A percentile compares a stretch with the other conserved stretches of the same genome.
These are phyloP conservation scores for Diaporthe batatas DNA, from an alignment of 2,329 filamentous ascomycete species.

Conservation along the genomic window DNA sequence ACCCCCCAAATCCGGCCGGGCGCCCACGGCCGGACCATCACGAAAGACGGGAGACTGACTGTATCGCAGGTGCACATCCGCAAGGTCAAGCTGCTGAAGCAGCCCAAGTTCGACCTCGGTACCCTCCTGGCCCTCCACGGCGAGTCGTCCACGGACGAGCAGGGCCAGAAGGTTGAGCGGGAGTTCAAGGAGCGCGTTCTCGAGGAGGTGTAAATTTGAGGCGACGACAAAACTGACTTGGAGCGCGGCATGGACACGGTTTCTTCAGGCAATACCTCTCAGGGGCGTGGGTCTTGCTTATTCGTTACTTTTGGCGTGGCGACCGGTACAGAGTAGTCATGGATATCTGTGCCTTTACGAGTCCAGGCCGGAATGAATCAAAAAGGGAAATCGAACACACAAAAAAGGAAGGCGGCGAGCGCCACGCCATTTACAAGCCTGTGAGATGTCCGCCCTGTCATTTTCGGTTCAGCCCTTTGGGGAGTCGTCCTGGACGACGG, in stretches of 20 bases:
- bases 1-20: background rate
- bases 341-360: conserved; percentile 50
- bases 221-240: conserved; percentile 48
- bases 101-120: conserved; percentile 98
- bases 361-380: conserved; percentile 53
- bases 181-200: conserved; percentile 99
- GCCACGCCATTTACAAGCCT: conserved; percentile 37
- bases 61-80: conserved; percentile 90
- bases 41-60: conserved; percentile 41
- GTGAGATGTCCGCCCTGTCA: conserved; percentile 37
- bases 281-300: conserved; percentile 62
- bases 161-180: conserved; percentile 97
- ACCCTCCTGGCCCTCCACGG: conserved; percentile 96
- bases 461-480: conserved; percentile 14
- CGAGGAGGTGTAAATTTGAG: conserved; percentile 85
- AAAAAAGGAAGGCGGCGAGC: conserved; percentile 28
- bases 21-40: background rate
- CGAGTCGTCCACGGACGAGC: conserved; percentile 95
- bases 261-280: conserved; percentile 56
- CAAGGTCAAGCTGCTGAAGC: conserved; percentile 99
- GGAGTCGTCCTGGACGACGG: conserved; percentile 1
- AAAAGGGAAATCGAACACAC: conserved; percentile 47
- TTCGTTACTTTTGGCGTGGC: conserved; percentile 62
- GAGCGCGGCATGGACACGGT: conserved; percentile 56
- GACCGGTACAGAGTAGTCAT: conserved; percentile 55